Evolutionary conservation across 2,329 filamentous ascomycete genomes (phyloP).

Genomic region (Nectriaceae sp.): DNA sequence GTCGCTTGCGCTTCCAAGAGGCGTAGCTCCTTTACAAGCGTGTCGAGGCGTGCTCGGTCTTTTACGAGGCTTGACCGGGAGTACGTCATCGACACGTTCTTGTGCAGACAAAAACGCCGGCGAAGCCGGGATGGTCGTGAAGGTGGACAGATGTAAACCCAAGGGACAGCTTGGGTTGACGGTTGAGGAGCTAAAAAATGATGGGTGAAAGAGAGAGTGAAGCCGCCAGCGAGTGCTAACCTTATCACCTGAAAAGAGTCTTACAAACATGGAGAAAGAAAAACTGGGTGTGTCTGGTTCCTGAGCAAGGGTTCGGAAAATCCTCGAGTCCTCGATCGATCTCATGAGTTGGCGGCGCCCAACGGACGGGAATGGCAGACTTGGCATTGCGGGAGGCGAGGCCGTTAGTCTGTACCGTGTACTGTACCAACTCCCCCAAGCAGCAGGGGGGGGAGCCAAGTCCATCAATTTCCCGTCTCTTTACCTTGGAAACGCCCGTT

Average conservation of each 20-base stretch:
- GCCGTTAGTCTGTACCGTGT: neutral
- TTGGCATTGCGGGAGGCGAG: neutral
- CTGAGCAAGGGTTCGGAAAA: neutral
- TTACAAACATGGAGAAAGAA: neutral
- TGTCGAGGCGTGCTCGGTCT: neutral
- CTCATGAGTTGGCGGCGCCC: neutral
- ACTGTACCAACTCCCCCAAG: neutral
- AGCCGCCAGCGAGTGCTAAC: neutral
- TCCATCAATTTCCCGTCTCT: neutral
- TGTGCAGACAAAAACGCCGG: neutral
- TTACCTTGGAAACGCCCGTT: too few relatives aligned
- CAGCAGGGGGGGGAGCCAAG: neutral
- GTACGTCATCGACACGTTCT: neutral
- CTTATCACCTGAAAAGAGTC: neutral
- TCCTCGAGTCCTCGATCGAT: neutral
- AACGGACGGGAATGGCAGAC: neutral
- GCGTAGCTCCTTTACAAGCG: neutral
- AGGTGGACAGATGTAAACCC: neutral
- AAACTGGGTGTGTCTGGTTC: neutral
- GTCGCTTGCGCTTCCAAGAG: neutral
- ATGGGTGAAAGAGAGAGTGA: neutral
- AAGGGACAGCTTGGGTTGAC: neutral
- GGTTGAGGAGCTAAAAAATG: neutral
- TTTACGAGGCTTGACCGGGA: neutral
- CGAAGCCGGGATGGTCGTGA: neutral